Evolutionary conservation across 306 rosid genomes (phyloP), one percentile per base, ranked within the genome.

Genomic region (Prosopis cineraria): DNA sequence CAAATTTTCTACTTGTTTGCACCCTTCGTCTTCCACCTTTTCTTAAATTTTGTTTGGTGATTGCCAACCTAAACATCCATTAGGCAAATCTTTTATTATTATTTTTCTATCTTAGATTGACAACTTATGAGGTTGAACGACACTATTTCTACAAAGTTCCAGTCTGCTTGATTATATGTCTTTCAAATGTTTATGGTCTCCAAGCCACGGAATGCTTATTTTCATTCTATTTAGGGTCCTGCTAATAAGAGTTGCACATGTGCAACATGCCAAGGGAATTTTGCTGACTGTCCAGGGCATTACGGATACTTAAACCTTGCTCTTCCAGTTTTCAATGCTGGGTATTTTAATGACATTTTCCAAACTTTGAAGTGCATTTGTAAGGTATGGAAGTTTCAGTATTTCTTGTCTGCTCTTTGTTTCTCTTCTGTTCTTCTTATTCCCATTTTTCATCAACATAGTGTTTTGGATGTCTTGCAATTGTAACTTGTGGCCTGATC

Each of bases 331-430:
- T 89, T 68, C 79, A 89, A 95, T 56, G 89, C 88, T 66, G 98
- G 97, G 73, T 95, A 80, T n/a, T n/a, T n/a, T 27, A 60, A 70
- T 82, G 59, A 52, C 25, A 84, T 89, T 52, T 74, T 92, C 74
- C 91, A 89, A 73, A 84, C 87, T 79, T 82, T 95, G 70, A 95
- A 95, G 91, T 95, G 97, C 85, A 90, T 92, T 73, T 95, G 98
- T 75, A 92, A 95, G 98, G 98, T 95, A 86, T 69, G 43, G 67
- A 37, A 75, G 10, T 59, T 70, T 45, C 14, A 25, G 1, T 22
- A 19, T 73, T 63, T 64, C 14, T 59, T 68, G 27, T 72, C 56
- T 56, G 0, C 33, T 12, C 12, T 39, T 37, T 52, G 45, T 52
- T 24, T 72, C 59, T 81, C 44, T 55, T 53, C 6, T n/a, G 79